Base-by-base conservation (phyloP, 2,329 filamentous ascomycete species). In the Fusarium nisikadoi region DNA sequence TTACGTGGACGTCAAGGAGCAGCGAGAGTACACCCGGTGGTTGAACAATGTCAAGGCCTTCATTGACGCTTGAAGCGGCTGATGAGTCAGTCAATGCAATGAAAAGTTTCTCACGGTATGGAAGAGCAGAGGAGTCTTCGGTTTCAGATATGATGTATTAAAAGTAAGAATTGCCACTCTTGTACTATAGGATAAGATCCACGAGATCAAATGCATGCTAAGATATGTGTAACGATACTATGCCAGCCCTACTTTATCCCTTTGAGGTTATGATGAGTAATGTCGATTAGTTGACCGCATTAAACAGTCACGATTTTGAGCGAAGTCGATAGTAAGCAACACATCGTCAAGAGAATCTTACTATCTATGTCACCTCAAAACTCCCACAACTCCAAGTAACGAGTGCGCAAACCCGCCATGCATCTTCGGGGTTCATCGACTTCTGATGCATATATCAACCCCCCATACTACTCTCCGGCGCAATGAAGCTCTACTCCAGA, bases 1-100 rank as follows among this genome's bases (percentile, higher is more conserved):
- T 82, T 99, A 97, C 85, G 95, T 98, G 79, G 94, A 98, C 81
- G 90, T 93, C 84, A 99, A 99, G 91, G 96, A 99, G 90, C 95
- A 98, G 90, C 93, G 91, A 85, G 96, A 99, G 88, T 99, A 99
- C 83, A 86, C 97, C 70, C 86, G 88, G 74, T 99, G 97, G 96
- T 86, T 99, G 82, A 89, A 91, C 82, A 93, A 93, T 80, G 89
- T 98, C 83, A 96, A 95, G 90, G 86, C 84, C 71, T 98, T 98
- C 80, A 86, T 98, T 75, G 92, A 93, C 80, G 91, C 90, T 68
- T 94, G 27, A 86, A 82, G 62, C 50, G 52, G 19, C 39, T 13
- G 31, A 45, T 31, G 42, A 60, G 29, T 35, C n/a, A 27, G 29
- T n/a, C 23, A 23, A 45, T 36, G 20, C 41, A 46, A 47, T 35